These are phyloP conservation scores for Fusarium aywerte DNA, from an alignment of 2,329 filamentous ascomycete genomes.

Conservation along the genomic window DNA sequence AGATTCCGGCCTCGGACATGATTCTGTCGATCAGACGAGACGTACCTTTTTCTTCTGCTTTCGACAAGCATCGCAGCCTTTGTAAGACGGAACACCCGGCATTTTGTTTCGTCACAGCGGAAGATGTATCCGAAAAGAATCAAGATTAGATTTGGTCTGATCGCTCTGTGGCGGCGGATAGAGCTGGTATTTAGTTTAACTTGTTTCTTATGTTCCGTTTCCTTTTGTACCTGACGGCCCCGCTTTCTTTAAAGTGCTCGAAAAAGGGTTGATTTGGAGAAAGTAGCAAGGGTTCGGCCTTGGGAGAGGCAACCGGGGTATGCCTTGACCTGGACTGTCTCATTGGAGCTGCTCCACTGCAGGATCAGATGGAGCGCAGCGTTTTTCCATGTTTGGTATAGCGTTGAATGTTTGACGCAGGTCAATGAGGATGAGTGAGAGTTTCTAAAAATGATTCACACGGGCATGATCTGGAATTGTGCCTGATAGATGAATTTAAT, in stretches of 20 bases:
- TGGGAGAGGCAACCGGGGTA: conserved; percentile 3
- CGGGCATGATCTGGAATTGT: neutral
- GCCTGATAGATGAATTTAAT: neutral
- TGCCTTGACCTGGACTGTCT: neutral
- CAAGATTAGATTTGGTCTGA: conserved; percentile 5
- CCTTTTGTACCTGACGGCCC: conserved; percentile 6
- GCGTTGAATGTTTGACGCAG: neutral
- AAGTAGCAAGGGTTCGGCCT: conserved; percentile 13
- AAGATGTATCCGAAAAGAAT: conserved; percentile 36
- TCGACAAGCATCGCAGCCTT: conserved; percentile 62
- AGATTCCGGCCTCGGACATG: neutral
- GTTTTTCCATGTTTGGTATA: conserved; percentile 28
- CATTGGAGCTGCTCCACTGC: conserved; percentile 18
- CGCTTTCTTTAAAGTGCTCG: conserved; percentile 2
- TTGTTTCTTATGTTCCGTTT: neutral
- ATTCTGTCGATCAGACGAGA: neutral
- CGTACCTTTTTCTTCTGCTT: conserved; percentile 65
- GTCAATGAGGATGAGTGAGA: neutral
- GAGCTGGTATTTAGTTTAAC: conserved; percentile 17
- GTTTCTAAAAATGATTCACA: neutral
- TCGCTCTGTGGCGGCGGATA: neutral
- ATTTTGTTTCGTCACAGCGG: conserved; percentile 48
- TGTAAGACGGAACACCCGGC: conserved; percentile 63
- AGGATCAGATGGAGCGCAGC: conserved; percentile 23
- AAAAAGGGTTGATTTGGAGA: conserved; percentile 2